Evolutionary conservation across 768 basidiomycete genomes (phyloP).

Genomic region (Boletales sp.): DNA sequence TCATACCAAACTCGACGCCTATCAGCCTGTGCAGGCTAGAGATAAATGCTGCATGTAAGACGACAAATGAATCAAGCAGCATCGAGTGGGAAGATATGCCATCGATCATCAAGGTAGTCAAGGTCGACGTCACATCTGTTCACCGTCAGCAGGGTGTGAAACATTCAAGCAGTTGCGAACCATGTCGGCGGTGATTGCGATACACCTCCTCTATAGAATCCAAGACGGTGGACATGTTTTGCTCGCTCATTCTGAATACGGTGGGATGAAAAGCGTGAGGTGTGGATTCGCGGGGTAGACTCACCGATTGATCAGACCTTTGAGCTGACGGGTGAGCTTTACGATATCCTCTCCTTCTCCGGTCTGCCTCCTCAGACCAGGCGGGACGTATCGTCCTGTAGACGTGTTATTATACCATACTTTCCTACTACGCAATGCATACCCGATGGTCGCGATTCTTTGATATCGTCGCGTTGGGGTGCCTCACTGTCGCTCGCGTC

Average conservation of each 20-base stretch:
- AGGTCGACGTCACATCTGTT: constrained; percentile 75
- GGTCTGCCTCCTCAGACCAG: constrained; percentile 61
- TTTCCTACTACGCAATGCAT: constrained; percentile 4
- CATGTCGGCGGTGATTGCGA: constrained; percentile 71
- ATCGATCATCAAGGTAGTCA: constrained; percentile 73
- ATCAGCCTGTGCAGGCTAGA: constrained; percentile 76
- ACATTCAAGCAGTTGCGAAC: constrained; percentile 36
- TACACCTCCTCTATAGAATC: constrained; percentile 75
- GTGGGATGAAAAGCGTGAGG: not conserved
- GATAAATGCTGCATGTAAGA: constrained; percentile 82
- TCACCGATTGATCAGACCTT: constrained; percentile 86
- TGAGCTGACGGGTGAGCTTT: constrained; percentile 72
- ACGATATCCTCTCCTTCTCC: constrained; percentile 38
- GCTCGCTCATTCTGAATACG: constrained; percentile 76
- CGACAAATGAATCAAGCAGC: constrained; percentile 85
- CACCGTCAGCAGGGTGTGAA: constrained; percentile 6
- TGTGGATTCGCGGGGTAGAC: constrained; percentile 6
- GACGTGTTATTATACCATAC: not conserved
- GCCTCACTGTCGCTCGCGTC: constrained; percentile 10
- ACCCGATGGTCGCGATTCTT: constrained; percentile 6
- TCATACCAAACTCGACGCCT: constrained; percentile 85
- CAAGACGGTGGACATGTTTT: constrained; percentile 76
- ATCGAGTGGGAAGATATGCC: constrained; percentile 79
- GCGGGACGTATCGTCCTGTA: constrained; percentile 71
- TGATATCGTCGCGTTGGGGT: not conserved